Evolutionary conservation across 2,329 filamentous ascomycete genomes (phyloP).

Genomic region (Paraphaeosphaeria sporulosa): DNA sequence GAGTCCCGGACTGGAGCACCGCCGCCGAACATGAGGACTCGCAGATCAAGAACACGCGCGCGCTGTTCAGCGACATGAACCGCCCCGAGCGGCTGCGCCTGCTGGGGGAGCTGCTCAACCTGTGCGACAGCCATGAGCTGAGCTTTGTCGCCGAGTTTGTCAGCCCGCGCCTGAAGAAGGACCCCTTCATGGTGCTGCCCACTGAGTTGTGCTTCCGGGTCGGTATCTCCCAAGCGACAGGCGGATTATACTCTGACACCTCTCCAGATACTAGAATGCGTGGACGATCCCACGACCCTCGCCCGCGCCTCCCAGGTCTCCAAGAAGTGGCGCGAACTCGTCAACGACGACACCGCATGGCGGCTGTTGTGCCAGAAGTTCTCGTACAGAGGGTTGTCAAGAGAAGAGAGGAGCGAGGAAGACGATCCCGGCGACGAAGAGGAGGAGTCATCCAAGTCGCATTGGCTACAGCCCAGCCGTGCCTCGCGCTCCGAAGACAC

Average conservation of each 20-base stretch:
- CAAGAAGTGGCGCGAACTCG: slow-evolving; percentile 86
- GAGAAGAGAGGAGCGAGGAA: slow-evolving; percentile 48
- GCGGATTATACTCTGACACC: not conserved
- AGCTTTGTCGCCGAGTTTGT: slow-evolving; percentile 98
- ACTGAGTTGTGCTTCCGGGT: slow-evolving; percentile 92
- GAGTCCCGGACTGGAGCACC: slow-evolving; percentile 76
- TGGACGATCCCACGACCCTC: slow-evolving; percentile 94
- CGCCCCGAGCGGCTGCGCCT: slow-evolving; percentile 79
- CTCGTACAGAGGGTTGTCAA: slow-evolving; percentile 73
- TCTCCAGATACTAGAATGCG: slow-evolving; percentile 87
- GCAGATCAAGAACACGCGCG: slow-evolving; percentile 79
- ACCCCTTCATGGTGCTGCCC: slow-evolving; percentile 90
- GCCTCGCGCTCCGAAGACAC: slow-evolving; percentile 37
- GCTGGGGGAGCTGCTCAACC: slow-evolving; percentile 85
- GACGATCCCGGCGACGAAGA: slow-evolving; percentile 35
- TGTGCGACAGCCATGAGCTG: slow-evolving; percentile 93
- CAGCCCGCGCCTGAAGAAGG: slow-evolving; percentile 91
- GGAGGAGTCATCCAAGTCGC: slow-evolving; percentile 34
- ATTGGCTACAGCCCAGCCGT: slow-evolving; percentile 37
- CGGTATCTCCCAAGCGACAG: slow-evolving; percentile 48
- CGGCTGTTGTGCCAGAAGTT: slow-evolving; percentile 97
- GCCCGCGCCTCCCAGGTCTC: slow-evolving; percentile 97
- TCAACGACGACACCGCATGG: slow-evolving; percentile 98
- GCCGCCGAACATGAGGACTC: slow-evolving; percentile 83
- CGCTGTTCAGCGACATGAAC: slow-evolving; percentile 80